Conservation (phyloP, 179 eudicot species). For the Patellifolia procumbens region DNA sequence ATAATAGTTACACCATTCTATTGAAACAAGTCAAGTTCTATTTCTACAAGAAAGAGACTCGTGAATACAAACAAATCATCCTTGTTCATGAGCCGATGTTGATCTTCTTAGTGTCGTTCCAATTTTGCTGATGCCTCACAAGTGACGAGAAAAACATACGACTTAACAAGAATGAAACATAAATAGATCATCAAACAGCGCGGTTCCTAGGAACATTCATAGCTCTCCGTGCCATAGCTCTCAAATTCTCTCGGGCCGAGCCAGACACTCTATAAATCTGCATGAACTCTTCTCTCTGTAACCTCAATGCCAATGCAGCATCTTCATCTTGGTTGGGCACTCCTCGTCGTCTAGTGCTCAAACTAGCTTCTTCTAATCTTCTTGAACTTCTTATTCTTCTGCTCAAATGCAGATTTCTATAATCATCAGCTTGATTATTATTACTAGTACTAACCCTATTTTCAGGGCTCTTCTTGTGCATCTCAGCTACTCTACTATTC, state of each 20-base stretch:
- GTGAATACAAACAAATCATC: background rate
- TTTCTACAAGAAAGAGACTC: background rate
- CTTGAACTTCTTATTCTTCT: constrained; percentile 26
- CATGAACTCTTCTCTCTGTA: constrained; percentile 92
- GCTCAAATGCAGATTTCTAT: constrained; percentile 18
- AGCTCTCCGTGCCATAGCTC: constrained; percentile 82
- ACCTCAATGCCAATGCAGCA: constrained; percentile 80
- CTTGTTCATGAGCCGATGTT: background rate
- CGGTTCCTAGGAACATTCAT: constrained; percentile 44
- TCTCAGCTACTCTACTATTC: constrained; percentile 32
- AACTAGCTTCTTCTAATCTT: constrained; percentile 27
- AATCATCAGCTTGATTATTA: constrained; percentile 9
- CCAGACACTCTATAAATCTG: constrained; percentile 48
- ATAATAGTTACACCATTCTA: background rate
- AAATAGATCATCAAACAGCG: constrained; percentile 8
- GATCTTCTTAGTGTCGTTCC: background rate
- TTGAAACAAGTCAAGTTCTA: background rate
- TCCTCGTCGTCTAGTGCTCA: constrained; percentile 27
- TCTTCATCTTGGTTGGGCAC: constrained; percentile 67
- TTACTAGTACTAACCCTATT: background rate
- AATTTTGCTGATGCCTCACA: background rate
- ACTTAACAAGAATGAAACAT: background rate
- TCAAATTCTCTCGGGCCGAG: constrained; percentile 67
- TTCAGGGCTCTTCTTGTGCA: constrained; percentile 23
- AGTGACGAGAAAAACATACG: background rate